Evolutionary conservation across 2,329 filamentous ascomycete species (phyloP).

Genomic region (Penicillium hordei): DNA sequence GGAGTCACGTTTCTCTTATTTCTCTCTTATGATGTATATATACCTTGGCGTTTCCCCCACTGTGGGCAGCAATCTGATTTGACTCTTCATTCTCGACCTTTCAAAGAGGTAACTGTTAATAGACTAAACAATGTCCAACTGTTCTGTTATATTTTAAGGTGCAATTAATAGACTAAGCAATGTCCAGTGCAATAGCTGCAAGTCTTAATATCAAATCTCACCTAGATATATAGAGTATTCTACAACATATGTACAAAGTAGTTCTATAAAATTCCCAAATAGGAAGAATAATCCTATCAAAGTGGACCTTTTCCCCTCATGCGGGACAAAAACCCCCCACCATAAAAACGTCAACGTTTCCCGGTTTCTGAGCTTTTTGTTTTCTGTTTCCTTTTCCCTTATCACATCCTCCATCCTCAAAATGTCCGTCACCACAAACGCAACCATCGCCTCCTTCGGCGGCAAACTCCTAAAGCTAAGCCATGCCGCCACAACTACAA

Average conservation of each 20-base stretch:
- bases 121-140: neutral
- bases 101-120: neutral
- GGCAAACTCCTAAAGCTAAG: constrained; percentile 93
- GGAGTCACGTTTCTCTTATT: neutral
- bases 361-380: neutral
- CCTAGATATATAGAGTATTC: neutral
- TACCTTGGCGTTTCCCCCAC: constrained; percentile 14
- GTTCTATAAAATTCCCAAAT: neutral
- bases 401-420: neutral
- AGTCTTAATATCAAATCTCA: neutral
- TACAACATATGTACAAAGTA: no score
- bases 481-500: constrained; percentile 75
- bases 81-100: neutral
- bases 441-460: constrained; percentile 86
- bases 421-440: constrained; percentile 87
- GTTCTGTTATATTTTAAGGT: neutral
- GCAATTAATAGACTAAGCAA: neutral
- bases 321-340: constrained; percentile 24
- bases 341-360: constrained; percentile 13
- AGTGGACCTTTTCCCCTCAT: constrained; percentile 31
- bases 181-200: neutral
- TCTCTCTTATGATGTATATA: constrained; percentile 1
- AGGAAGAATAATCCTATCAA: constrained; percentile 4
- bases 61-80: constrained; percentile 20
- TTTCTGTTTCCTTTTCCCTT: neutral